Base-by-base conservation (phyloP, 2,329 filamentous ascomycete genomes). In the Colletotrichum coccodes region DNA sequence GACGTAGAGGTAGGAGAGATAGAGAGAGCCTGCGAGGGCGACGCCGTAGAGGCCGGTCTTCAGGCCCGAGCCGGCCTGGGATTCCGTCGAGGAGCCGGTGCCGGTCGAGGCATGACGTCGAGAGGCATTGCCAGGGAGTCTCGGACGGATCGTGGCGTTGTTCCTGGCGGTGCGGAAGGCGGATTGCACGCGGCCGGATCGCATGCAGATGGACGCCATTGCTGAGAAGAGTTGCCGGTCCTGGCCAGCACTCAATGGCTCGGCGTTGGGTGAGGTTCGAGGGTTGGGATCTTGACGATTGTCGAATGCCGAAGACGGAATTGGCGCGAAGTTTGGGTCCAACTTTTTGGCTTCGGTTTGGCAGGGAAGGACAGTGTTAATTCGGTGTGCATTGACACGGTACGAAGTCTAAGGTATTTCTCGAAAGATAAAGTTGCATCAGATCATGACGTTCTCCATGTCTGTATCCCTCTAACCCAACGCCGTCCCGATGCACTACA, bases 1-100 rank as follows among this genome's bases (percentile, higher is more conserved):
- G n/a, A 84, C 81, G 76, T 94, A 94, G 71, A 92, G 79, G 78
- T 91, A 94, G 49, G 84, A 80, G 52, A 85, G 80, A 60, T 80
- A 84, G 30, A 83, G 74, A 3, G 82, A 76, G 3, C 81, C 78
- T 8, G 81, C 81, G 8, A 86, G 66, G 9, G 81, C 79, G 34
- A 81, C 77, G 54, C 82, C 76, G 69, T 83, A 83, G 26, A 84
- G 70, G 28, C 81, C 69, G 9, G 78, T 75, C 70, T 81, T 84
- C 54, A 78, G 64, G 32, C 76, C 73, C 46, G 79, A 78, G 32
- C 73, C 70, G 62, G 72, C 74, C 56, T 74, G 70, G 69, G 74
- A 75, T 50, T 75, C 72, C 18, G 72, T 70, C 50, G 75, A 68
- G 21, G 75, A 73, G 65, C 53, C 53, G 34, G 61, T 16, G 66